phyloP scores from a whole-genome alignment of 352 stramenopile genomes.

The Globisporangium spiculum region DNA sequence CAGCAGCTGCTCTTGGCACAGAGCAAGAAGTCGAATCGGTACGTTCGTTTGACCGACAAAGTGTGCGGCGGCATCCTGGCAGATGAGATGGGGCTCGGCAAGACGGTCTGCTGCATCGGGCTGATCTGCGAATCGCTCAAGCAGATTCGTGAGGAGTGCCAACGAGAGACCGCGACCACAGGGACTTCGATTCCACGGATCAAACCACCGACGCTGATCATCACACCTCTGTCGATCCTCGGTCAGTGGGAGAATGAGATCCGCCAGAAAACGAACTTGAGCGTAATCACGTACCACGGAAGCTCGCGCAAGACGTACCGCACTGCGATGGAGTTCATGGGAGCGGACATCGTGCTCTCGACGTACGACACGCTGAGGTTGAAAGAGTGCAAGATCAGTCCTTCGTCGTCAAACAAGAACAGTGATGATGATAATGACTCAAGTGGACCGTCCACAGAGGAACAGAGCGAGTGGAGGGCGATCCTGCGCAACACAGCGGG shows the following conservation, averaged over 20 bases:
- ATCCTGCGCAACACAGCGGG: constrained; percentile 9
- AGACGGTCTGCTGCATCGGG: constrained; percentile 88
- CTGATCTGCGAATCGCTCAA: constrained; percentile 69
- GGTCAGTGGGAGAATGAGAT: constrained; percentile 84
- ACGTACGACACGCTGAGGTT: constrained; percentile 79
- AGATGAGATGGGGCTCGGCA: constrained; percentile 89
- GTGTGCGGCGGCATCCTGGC: constrained; percentile 79
- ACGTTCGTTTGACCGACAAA: constrained; percentile 30
- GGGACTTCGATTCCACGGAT: constrained; percentile 29
- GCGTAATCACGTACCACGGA: constrained; percentile 74
- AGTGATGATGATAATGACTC: constrained; percentile 14
- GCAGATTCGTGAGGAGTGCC: constrained; percentile 31
- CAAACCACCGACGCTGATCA: constrained; percentile 65
- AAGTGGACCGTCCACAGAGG: neutral
- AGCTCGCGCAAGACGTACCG: constrained; percentile 57
- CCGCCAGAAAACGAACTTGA: constrained; percentile 72
- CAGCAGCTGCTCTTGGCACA: neutral
- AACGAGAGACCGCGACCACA: constrained; percentile 14
- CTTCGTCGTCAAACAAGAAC: constrained; percentile 21
- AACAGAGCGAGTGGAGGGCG: constrained; percentile 15
- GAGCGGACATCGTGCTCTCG: constrained; percentile 71
- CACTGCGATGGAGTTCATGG: constrained; percentile 73
- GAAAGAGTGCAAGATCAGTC: constrained; percentile 61
- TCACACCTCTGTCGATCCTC: constrained; percentile 84
- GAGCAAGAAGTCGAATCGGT: constrained; percentile 23